phyloP scores from a whole-genome alignment of 1,284 basidiomycete genomes.

The Mycena sp. region DNA sequence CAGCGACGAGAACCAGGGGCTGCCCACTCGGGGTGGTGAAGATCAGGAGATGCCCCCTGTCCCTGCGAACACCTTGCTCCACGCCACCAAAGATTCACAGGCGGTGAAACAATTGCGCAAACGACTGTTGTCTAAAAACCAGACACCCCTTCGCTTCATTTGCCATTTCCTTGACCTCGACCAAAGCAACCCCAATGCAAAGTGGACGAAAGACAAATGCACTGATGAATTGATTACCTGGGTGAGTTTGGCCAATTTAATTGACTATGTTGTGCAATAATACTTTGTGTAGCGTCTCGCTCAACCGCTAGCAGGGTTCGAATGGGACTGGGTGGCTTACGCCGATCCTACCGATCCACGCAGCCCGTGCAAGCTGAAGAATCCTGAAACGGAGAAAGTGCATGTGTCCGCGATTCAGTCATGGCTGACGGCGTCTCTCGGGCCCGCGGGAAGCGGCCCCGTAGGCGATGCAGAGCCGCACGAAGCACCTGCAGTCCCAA shows the following conservation, averaged over 20 bases:
- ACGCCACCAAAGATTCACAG: neutral
- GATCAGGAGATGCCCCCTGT: constrained; percentile 15
- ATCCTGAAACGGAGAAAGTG: constrained; percentile 1
- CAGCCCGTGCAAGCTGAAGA: neutral
- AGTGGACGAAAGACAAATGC: constrained; percentile 7
- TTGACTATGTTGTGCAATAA: neutral
- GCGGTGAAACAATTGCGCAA: neutral
- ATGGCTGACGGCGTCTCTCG: neutral
- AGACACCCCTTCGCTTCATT: constrained; percentile 14
- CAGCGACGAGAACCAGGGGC: neutral
- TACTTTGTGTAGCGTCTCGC: constrained; percentile 10
- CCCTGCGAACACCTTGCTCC: neutral
- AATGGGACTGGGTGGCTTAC: constrained; percentile 16
- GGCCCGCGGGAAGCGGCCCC: neutral
- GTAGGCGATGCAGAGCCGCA: neutral
- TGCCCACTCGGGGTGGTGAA: too few species aligned
- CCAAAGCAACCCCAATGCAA: neutral
- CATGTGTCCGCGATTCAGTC: constrained; percentile 14
- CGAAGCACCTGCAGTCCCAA: neutral
- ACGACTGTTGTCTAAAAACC: neutral
- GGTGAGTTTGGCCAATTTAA: constrained; percentile 7
- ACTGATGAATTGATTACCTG: constrained; percentile 6
- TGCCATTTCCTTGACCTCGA: constrained; percentile 7
- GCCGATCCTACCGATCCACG: neutral
- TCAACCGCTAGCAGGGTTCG: neutral